Conservation (phyloP, 345 rosid species). For the Syzygium grande region DNA sequence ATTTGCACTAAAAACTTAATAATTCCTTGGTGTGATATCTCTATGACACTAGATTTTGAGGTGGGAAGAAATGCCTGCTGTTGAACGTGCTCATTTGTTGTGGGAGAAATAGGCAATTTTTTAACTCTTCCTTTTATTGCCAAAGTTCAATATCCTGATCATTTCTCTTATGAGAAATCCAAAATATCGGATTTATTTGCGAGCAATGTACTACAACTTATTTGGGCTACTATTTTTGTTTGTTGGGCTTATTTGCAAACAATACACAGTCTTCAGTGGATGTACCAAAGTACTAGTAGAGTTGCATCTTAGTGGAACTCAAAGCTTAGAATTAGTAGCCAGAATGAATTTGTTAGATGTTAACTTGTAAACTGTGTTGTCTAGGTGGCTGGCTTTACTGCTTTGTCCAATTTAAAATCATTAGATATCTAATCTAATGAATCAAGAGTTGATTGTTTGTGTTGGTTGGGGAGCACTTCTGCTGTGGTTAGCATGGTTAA, state of each 20-base stretch:
- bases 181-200: neutral
- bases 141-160: neutral
- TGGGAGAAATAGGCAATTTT: conserved; percentile 76
- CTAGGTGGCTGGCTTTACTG: too few relatives aligned
- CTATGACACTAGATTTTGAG: conserved; percentile 42
- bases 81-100: conserved; percentile 67
- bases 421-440: too few relatives aligned
- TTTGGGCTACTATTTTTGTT: neutral
- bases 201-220: neutral
- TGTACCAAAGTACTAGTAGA: neutral
- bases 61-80: conserved; percentile 94
- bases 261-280: neutral
- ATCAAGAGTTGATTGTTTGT: too few relatives aligned
- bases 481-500: too few relatives aligned
- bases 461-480: too few relatives aligned
- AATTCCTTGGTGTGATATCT: neutral
- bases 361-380: too few relatives aligned
- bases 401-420: too few relatives aligned
- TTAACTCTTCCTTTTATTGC: neutral
- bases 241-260: neutral
- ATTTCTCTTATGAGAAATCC: neutral
- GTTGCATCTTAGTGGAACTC: neutral
- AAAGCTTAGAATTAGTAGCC: neutral
- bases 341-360: too few relatives aligned
- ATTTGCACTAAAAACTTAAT: too few relatives aligned